Conservation (phyloP, 83 land plant species). For the Thuja plicata region DNA sequence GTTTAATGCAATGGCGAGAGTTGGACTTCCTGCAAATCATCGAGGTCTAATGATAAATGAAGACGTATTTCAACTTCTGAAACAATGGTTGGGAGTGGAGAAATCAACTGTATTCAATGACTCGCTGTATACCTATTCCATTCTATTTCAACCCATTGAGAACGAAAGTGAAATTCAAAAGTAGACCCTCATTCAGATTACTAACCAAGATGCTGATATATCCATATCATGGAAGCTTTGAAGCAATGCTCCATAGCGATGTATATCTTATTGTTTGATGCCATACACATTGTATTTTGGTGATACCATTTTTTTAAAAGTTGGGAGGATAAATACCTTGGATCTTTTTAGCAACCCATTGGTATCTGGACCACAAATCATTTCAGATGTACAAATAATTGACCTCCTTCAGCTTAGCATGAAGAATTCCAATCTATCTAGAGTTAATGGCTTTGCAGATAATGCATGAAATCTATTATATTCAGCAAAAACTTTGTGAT, state of each 20-base stretch:
- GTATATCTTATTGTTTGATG: background rate
- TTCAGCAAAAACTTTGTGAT: background rate
- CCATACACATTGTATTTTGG: background rate
- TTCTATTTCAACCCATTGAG: background rate
- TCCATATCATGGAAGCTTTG: background rate
- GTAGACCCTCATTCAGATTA: background rate
- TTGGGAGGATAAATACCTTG: too few species aligned
- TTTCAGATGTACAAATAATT: too few species aligned
- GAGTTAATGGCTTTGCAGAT: background rate
- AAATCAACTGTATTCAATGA: constrained; percentile 10
- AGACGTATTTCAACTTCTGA: constrained; percentile 45
- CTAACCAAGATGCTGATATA: background rate
- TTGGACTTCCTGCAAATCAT: constrained; percentile 62
- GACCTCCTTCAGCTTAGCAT: too few species aligned
- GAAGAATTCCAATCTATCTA: too few species aligned
- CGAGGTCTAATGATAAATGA: constrained; percentile 59
- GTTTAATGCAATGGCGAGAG: constrained; percentile 58
- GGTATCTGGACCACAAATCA: too few species aligned
- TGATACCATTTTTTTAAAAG: background rate
- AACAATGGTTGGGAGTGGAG: constrained; percentile 70
- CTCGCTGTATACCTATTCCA: background rate
- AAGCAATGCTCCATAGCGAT: background rate
- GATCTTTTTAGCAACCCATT: too few species aligned
- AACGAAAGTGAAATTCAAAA: background rate
- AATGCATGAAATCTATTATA: background rate